Evolutionary conservation across 148 eudicot species (phyloP), one percentile per base, ranked within the genome.

Genomic region (Bassia scoparia): DNA sequence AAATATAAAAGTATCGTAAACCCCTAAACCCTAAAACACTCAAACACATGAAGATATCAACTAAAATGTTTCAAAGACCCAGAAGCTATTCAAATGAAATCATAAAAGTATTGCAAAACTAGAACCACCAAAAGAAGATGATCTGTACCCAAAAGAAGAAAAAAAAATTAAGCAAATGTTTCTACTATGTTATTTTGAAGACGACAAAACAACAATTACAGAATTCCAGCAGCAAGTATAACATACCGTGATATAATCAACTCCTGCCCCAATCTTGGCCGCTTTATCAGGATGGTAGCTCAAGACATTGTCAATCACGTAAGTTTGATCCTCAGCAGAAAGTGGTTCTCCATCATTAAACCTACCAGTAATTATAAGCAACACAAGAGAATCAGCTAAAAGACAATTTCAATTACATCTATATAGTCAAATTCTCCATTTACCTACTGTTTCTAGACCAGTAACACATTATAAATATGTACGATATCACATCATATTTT

Each of bases 341-440:
- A 95, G 81, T 30, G 90, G 96, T 82, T 89, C 96, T 38, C 96
- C 97, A 68, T 91, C 97, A 72, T 79, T 86, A 84, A 84, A 87
- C 88, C 98, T 95, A 61, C 84, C 83, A 38, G 31, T 24, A 74
- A 76, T 59, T 29, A 77, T 48, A 65, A 29, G 65, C 30, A 48
- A 60, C 17, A 60, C 77, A 43, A 82, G 74, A 58, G 14, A 31
- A 56, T 58, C 37, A 24, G 46, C 50, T 7, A 14, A 67, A 50
- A 59, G 38, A 20, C 38, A 26, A 49, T 18, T 20, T 34, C 1
- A n/a, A n/a, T 54, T 3, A 55, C 23, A 43, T 24, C n/a, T 65
- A n/a, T 27, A 27, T 20, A 37, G 18, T 43, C 49, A 49, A 34
- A 62, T 7, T 63, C 11, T 7, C 33, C 64, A 34, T 10, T 31